These are phyloP conservation scores for Syzygium oleosum DNA, from an alignment of 345 rosid genomes.

Conservation along the genomic window DNA sequence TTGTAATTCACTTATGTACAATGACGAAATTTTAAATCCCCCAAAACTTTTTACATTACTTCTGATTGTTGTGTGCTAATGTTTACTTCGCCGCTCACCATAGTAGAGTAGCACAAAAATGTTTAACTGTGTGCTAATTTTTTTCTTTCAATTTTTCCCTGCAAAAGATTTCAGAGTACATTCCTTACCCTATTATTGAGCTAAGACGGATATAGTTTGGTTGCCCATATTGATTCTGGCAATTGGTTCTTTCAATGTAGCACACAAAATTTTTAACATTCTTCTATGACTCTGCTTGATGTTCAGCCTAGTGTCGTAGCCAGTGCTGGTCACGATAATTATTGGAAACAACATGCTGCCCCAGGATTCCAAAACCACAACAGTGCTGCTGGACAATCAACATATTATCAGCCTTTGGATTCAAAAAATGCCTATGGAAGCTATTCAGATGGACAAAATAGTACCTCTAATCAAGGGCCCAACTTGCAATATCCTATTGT, in stretches of 20 bases:
- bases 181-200: not conserved
- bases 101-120: not conserved
- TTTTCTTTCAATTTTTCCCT: not conserved
- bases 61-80: not conserved
- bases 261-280: not conserved
- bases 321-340: slow-evolving; percentile 55
- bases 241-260: not conserved
- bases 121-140: not conserved
- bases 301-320: slow-evolving; percentile 58
- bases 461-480: slow-evolving; percentile 45
- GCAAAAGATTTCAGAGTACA: not conserved
- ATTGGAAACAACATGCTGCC: slow-evolving; percentile 53
- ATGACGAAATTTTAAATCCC: not conserved
- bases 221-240: not conserved
- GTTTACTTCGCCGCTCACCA: not conserved
- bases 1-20: slow-evolving; percentile 4
- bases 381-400: slow-evolving; percentile 46
- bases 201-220: not conserved
- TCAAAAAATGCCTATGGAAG: slow-evolving; percentile 50
- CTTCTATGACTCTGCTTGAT: slow-evolving; percentile 10
- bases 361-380: slow-evolving; percentile 53
- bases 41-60: not conserved
- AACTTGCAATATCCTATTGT: slow-evolving; percentile 42
- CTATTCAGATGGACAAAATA: slow-evolving; percentile 63
- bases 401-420: slow-evolving; percentile 54